phyloP scores from a whole-genome alignment of 192 early-diverging fungal species.

The Obelidium mucronatum region DNA sequence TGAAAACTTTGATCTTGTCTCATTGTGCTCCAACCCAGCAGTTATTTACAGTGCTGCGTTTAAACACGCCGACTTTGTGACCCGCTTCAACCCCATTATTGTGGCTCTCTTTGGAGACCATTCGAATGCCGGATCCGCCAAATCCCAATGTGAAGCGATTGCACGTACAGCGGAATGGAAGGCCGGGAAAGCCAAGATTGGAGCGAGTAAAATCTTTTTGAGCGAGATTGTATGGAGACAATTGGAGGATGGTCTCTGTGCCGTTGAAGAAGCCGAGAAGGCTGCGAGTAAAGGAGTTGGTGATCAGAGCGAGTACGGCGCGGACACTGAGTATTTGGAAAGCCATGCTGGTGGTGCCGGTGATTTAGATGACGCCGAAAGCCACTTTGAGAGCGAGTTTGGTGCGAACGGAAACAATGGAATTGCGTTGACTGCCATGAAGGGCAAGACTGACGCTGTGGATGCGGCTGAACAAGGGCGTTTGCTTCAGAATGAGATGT shows the following conservation, averaged over 20 bases:
- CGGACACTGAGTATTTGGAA: constrained; percentile 27
- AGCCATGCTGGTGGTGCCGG: constrained; percentile 1
- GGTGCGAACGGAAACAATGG: neutral
- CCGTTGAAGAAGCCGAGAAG: constrained; percentile 66
- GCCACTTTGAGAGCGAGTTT: constrained; percentile 58
- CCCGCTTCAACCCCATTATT: constrained; percentile 67
- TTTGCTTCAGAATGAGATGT: neutral
- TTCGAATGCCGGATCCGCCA: constrained; percentile 22
- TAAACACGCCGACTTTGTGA: constrained; percentile 79
- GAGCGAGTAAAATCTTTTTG: constrained; percentile 69
- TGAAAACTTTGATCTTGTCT: constrained; percentile 68
- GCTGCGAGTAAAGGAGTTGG: neutral
- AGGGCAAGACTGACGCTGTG: neutral
- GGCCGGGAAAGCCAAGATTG: constrained; percentile 38
- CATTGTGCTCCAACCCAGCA: constrained; percentile 70
- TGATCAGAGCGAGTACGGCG: constrained; percentile 32
- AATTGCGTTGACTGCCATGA: constrained; percentile 8
- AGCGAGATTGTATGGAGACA: constrained; percentile 81
- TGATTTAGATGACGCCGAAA: constrained; percentile 39
- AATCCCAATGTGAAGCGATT: constrained; percentile 38
- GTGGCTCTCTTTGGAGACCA: constrained; percentile 7
- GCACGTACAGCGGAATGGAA: constrained; percentile 39
- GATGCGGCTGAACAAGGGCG: constrained; percentile 24
- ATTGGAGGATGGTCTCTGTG: constrained; percentile 83
- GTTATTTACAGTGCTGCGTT: constrained; percentile 77